Evolutionary conservation across 192 early-diverging fungal genomes (phyloP).

Genomic region (Mortierella alpina): DNA sequence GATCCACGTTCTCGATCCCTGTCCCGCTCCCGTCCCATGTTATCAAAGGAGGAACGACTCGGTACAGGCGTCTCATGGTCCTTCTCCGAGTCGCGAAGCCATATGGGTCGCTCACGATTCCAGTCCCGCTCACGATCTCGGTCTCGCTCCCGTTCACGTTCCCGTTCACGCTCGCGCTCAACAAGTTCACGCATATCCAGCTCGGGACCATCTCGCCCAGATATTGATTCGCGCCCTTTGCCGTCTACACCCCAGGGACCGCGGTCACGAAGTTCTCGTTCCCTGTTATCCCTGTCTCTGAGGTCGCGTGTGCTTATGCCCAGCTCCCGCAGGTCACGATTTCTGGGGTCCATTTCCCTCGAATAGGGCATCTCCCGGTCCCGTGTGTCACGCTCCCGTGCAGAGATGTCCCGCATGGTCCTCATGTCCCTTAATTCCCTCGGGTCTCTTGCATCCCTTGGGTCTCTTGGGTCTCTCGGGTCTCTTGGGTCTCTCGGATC

Average conservation of each 20-base stretch:
- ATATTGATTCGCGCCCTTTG: conserved; percentile 19
- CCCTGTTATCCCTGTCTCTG: conserved; percentile 33
- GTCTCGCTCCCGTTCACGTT: conserved; percentile 30
- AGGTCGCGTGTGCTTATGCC: conserved; percentile 41
- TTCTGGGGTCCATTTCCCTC: conserved; percentile 13
- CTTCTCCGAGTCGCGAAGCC: conserved; percentile 36
- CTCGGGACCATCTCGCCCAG: conserved; percentile 27
- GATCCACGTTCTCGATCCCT: conserved; percentile 27
- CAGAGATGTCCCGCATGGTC: conserved; percentile 5
- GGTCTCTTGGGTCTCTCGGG: conserved; percentile 3
- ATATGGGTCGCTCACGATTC: conserved; percentile 36
- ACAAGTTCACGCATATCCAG: conserved; percentile 42
- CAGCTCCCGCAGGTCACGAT: conserved; percentile 33
- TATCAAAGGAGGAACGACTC: conserved; percentile 12
- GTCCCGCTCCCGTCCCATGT: conserved; percentile 30
- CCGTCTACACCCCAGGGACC: conserved; percentile 17
- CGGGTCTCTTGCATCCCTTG: background rate
- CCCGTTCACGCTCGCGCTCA: conserved; percentile 39
- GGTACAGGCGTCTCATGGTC: conserved; percentile 22
- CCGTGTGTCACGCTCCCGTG: conserved; percentile 11
- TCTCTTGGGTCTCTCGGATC: conserved; percentile 11
- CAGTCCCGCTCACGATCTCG: conserved; percentile 33
- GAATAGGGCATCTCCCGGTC: conserved; percentile 28
- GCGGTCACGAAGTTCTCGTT: conserved; percentile 35
- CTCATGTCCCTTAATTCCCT: background rate